Evolutionary conservation across 2,329 filamentous ascomycete genomes (phyloP), one percentile per base, ranked within the genome.

Genomic region (Hymenoscyphus repandus): DNA sequence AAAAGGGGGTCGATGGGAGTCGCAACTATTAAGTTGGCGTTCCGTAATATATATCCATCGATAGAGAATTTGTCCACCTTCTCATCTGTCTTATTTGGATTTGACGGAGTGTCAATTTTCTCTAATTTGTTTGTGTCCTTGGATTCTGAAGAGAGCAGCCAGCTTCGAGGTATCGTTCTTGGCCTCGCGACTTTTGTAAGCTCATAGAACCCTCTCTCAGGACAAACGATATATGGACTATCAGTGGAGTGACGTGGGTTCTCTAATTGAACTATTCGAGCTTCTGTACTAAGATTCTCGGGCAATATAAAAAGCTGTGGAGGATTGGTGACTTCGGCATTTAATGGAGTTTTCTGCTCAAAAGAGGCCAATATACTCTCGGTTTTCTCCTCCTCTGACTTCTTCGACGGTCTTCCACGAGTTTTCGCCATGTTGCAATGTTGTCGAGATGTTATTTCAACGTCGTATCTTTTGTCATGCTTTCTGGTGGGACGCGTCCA

Each of bases 1-100:
- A 97, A 97, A 2, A 96, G 65, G 5, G 88, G 79, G 67, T 99
- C 93, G 49, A 96, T 74, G 1, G 83, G 80, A 1, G 93, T 96
- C 7, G 92, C 89, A 52, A 97, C 70, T 62, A 87, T 86, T n/a
- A 97, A 71, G 53, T 90, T 83, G 32, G 89, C 82, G 39, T 76
- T 77, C 61, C 83, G 83, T 32, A 83, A 77, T 20, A 89, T 70
- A 58, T 79, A 80, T 11, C 77, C 80, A 31, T 60, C 58, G 2
- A 47, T 15, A 39, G 45, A 51, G 27, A 53, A 32, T 20, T 52
- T 49, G 47, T 50, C 45, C 31, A 37, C 46, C 10, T 30, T 49
- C 9, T 50, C 46, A 22, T 54, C 40, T 46, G 47, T 58, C 65
- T 60, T 31, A 59, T 58, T 49, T 10, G 54, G 20, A 9, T 60